Base-by-base conservation (phyloP, 2,329 filamentous ascomycete species). In the Aspergillus chevalieri region DNA sequence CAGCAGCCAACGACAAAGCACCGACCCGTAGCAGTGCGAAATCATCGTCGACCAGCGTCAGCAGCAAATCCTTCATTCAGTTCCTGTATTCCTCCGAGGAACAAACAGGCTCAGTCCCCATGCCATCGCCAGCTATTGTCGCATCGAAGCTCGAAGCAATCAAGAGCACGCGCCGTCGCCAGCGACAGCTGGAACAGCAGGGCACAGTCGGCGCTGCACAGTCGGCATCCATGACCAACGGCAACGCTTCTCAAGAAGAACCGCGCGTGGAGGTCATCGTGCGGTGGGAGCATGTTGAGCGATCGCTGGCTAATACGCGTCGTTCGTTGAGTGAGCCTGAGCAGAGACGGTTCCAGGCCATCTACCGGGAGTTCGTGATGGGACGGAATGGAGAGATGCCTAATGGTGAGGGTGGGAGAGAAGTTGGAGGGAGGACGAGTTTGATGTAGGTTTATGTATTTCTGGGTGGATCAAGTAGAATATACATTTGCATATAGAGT, bases 361-460 rank as follows among this genome's bases (percentile, higher is more conserved):
- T 98, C 53, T 98, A 98, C 66, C 77, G 79, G 14, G 93, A 98
- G 72, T 98, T 98, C 75, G 85, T 96, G 0, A 87, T 89, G 3
- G 91, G 90, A 0, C 79, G 93, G 58, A 95, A 91, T 68, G 93
- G 93, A 6, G 91, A 97, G 74, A 90, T 98, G 89, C 89, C 85
- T 52, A 92, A 87, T 69, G 93, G 93, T 1, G 89, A 97, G 70
- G 90, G 87, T 0, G 87, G 86, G 49, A 94, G 85, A 68, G 93
- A 97, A 71, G 83, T 98, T 71, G 93, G 93, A 6, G 93, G 91
- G 12, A 78, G 93, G 65, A 92, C 86, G 60, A 97, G 90, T 71
- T 76, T 98, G 70, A 97, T 97, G 93, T 42, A 21, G 30, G 22
- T 47, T 14, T 36, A 33, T 38, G n/a, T 38, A 46, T 22, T 46